These are phyloP conservation scores for Thermochaetoides thermophila DNA, from an alignment of 495 filamentous ascomycete genomes.

Conservation along the genomic window DNA sequence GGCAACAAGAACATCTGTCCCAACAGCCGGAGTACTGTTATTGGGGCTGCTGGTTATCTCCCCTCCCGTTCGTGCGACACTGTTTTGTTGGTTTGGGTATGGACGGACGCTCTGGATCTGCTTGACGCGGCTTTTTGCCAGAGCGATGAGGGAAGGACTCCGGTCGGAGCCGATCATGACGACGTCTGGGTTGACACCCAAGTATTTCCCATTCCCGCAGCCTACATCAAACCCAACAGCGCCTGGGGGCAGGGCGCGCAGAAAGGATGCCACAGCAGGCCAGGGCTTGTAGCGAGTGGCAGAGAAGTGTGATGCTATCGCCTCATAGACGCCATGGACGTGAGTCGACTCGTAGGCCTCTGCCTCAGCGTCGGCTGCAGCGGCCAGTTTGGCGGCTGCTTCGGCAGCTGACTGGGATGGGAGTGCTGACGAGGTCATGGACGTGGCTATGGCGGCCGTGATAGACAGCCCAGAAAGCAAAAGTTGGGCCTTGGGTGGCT, in stretches of 20 bases:
- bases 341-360: constrained; percentile 63
- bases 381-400: constrained; percentile 16
- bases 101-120: constrained; percentile 20
- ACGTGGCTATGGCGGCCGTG: background rate
- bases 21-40: constrained; percentile 6
- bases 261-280: constrained; percentile 78
- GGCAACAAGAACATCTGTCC: constrained; percentile 44
- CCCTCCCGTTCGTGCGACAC: constrained; percentile 4
- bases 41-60: too few relatives aligned
- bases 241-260: constrained; percentile 49
- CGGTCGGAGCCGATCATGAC: constrained; percentile 83
- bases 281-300: constrained; percentile 94
- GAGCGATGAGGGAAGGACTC: constrained; percentile 59
- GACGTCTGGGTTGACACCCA: constrained; percentile 60
- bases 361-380: constrained; percentile 13
- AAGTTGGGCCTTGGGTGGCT: too few relatives aligned
- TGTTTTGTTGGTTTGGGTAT: constrained; percentile 2
- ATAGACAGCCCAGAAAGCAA: too few relatives aligned
- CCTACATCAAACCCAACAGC: constrained; percentile 82
- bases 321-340: constrained; percentile 87
- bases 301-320: constrained; percentile 90
- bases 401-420: constrained; percentile 17
- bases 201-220: constrained; percentile 95
- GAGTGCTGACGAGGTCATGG: constrained; percentile 9
- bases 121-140: constrained; percentile 52